Conservation (phyloP, 495 filamentous ascomycete species). For the Penicillium taxi region DNA sequence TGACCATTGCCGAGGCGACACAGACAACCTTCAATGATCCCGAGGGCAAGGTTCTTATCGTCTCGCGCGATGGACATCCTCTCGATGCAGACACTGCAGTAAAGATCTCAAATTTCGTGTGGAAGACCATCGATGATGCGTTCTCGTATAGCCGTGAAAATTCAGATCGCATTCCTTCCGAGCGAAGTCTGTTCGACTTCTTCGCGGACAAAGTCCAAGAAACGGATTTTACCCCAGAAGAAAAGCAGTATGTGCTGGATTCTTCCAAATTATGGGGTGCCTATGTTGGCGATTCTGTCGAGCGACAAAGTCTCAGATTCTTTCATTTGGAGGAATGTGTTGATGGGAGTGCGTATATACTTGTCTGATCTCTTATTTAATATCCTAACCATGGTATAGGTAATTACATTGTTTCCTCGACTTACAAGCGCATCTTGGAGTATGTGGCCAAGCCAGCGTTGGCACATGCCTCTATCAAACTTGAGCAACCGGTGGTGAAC, state of each 20-base stretch:
- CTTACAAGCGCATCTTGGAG: constrained; percentile 69
- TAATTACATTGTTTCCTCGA: constrained; percentile 81
- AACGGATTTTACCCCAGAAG: constrained; percentile 44
- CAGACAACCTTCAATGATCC: constrained; percentile 49
- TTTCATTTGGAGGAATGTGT: constrained; percentile 94
- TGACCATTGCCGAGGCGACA: constrained; percentile 64
- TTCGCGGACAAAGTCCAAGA: constrained; percentile 55
- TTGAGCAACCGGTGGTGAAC: constrained; percentile 44
- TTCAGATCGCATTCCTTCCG: constrained; percentile 52
- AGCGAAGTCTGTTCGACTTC: constrained; percentile 70
- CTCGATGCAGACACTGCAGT: constrained; percentile 46
- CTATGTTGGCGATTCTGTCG: constrained; percentile 73
- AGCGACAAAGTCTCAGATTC: constrained; percentile 78
- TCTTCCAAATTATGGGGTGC: constrained; percentile 75
- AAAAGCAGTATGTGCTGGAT: constrained; percentile 49
- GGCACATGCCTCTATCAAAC: constrained; percentile 54
- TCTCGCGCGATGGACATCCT: constrained; percentile 54
- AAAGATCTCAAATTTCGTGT: constrained; percentile 55
- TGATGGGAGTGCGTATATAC: constrained; percentile 60
- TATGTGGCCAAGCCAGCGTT: constrained; percentile 56
- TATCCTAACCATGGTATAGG: constrained; percentile 40
- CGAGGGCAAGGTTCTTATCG: constrained; percentile 48
- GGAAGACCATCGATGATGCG: constrained; percentile 70
- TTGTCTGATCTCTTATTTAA: background rate
- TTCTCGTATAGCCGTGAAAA: constrained; percentile 71